A percentile compares a stretch with the other conserved stretches of the same genome.
These are phyloP conservation scores for Lepidium africanum DNA, from an alignment of 345 rosid genomes.

Conservation along the genomic window DNA sequence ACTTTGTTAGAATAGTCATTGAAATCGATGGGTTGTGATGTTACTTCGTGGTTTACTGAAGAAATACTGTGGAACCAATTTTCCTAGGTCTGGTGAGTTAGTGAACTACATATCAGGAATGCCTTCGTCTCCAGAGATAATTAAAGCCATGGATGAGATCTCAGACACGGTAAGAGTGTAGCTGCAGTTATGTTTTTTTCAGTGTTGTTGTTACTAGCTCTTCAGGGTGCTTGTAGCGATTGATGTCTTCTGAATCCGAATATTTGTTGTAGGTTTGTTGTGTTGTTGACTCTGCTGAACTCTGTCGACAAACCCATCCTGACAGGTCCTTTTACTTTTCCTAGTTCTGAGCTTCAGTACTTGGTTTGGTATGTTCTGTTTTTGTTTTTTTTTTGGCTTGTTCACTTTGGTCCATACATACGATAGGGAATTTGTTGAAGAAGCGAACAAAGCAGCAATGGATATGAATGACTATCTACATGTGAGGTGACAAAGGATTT, in stretches of 20 bases:
- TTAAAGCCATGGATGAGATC: conserved; percentile 89
- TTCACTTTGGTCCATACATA: neutral
- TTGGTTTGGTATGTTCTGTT: neutral
- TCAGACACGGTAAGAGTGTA: conserved; percentile 53
- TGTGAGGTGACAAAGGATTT: conserved; percentile 88
- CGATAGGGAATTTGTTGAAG: conserved; percentile 81
- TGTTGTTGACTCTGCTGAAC: conserved; percentile 94
- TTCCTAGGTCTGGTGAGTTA: conserved; percentile 63
- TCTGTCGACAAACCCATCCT: conserved; percentile 91
- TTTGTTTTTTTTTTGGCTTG: neutral
- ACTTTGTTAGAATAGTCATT: neutral
- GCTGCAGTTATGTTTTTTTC: neutral
- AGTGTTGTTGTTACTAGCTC: neutral
- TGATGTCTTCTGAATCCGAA: neutral
- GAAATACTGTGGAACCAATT: neutral
- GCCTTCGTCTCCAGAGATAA: conserved; percentile 66
- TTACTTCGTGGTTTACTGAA: neutral
- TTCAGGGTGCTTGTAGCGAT: neutral
- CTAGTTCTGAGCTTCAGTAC: neutral
- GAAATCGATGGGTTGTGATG: neutral
- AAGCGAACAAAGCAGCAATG: conserved; percentile 81
- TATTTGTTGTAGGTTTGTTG: conserved; percentile 57
- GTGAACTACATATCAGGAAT: conserved; percentile 49
- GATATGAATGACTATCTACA: conserved; percentile 89
- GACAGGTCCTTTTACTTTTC: conserved; percentile 46